Percentiles rank a stretch among this genome's conserved stretches.
Evolutionary conservation across 108 stramenopile species (phyloP).

Genomic region (Stephanodiscus minutulus): DNA sequence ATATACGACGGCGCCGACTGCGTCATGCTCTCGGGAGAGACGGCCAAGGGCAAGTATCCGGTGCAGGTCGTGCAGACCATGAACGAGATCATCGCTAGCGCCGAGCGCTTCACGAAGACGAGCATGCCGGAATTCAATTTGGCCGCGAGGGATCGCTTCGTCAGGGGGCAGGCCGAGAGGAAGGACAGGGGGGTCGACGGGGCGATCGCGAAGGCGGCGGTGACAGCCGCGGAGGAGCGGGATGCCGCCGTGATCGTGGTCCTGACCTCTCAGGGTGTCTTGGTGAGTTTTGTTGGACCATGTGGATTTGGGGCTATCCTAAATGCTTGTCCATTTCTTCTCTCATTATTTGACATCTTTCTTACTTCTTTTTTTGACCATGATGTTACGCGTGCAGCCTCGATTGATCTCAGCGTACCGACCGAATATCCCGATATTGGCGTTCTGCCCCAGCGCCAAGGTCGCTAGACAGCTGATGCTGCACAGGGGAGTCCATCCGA

Average conservation of each 20-base stretch:
- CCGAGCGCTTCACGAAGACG: constrained; percentile 63
- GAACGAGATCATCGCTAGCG: constrained; percentile 84
- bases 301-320: too few species aligned
- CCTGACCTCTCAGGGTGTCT: constrained; percentile 70
- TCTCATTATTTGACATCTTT: neutral
- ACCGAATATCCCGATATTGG: constrained; percentile 78
- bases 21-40: constrained; percentile 98
- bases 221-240: constrained; percentile 88
- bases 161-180: constrained; percentile 36
- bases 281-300: constrained; percentile 35
- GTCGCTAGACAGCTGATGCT: constrained; percentile 81
- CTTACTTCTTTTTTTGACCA: neutral
- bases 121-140: constrained; percentile 42
- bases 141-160: constrained; percentile 41
- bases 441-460: constrained; percentile 75
- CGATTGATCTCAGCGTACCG: constrained; percentile 69
- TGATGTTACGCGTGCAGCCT: constrained; percentile 24
- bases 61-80: constrained; percentile 92
- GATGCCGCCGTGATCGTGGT: constrained; percentile 89
- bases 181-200: constrained; percentile 49
- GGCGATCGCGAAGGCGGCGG: constrained; percentile 90
- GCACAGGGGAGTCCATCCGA: constrained; percentile 81
- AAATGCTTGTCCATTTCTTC: neutral
- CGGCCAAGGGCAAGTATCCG: constrained; percentile 97
- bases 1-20: constrained; percentile 99